phyloP scores from a whole-genome alignment of 163 green algal species.

The Coccomyxa subellipsoidea region DNA sequence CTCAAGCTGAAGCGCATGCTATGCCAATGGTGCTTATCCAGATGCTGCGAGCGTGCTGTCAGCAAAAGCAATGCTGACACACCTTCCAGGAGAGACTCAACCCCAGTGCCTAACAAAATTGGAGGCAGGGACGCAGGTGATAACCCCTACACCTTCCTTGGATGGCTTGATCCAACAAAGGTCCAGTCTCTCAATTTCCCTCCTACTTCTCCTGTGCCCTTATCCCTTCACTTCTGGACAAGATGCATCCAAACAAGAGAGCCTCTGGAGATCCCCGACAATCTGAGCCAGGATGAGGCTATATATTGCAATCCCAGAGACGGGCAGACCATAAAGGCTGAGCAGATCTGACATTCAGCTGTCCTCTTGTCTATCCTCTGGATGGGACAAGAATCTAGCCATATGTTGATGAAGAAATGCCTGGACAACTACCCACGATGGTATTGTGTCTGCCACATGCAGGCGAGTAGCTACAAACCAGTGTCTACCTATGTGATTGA shows the following conservation, averaged over 20 bases:
- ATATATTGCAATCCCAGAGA: background rate
- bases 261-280: no score
- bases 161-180: background rate
- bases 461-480: background rate
- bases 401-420: no score
- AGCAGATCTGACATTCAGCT: no score
- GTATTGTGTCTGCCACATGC: background rate
- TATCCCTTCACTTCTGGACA: background rate
- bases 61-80: background rate
- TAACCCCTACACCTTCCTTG: background rate
- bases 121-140: background rate
- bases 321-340: background rate
- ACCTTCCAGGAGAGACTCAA: background rate
- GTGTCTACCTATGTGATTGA: background rate
- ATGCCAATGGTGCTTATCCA: background rate
- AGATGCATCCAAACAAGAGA: background rate
- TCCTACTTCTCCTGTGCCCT: background rate
- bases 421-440: background rate
- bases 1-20: background rate
- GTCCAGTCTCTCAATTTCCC: background rate
- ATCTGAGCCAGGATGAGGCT: no score
- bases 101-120: background rate
- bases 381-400: no score
- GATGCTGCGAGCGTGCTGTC: background rate
- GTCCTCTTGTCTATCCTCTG: no score